Conservation (phyloP, 208 protist species). For the Crithidia thermophila region DNA sequence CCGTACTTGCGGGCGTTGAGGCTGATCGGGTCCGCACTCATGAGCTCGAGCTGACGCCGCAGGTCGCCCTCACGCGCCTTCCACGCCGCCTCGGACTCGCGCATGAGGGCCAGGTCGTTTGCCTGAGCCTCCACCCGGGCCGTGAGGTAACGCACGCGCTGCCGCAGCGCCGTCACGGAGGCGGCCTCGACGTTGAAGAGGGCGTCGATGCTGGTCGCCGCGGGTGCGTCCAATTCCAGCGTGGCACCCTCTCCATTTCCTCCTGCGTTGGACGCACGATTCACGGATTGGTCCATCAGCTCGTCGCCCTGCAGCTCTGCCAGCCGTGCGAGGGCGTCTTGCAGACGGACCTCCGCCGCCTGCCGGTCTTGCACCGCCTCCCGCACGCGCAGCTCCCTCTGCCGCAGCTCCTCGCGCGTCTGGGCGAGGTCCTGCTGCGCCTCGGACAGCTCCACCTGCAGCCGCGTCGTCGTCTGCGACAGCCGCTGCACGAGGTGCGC, state of each 20-base stretch:
- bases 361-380: constrained; percentile 50
- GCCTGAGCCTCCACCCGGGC: constrained; percentile 40
- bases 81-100: constrained; percentile 45
- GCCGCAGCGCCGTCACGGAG: constrained; percentile 17
- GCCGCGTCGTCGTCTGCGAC: constrained; percentile 6
- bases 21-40: constrained; percentile 76
- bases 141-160: constrained; percentile 33
- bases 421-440: constrained; percentile 30
- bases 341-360: constrained; percentile 50
- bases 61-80: constrained; percentile 63
- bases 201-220: constrained; percentile 3
- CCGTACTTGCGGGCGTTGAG: constrained; percentile 68
- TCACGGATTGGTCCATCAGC: too few relatives aligned
- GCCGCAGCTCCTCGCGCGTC: constrained; percentile 21
- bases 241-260: not conserved
- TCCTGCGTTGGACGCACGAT: too few relatives aligned
- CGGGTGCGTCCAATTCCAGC: not conserved
- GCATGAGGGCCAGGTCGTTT: constrained; percentile 45
- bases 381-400: constrained; percentile 20
- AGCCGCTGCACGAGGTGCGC: constrained; percentile 22
- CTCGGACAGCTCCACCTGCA: constrained; percentile 29
- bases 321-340: constrained; percentile 27
- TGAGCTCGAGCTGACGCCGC: constrained; percentile 53
- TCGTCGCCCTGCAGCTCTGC: constrained; percentile 20
- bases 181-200: constrained; percentile 25